Conservation (phyloP, 2,329 filamentous ascomycete species). For the Seiridium unicorne region DNA sequence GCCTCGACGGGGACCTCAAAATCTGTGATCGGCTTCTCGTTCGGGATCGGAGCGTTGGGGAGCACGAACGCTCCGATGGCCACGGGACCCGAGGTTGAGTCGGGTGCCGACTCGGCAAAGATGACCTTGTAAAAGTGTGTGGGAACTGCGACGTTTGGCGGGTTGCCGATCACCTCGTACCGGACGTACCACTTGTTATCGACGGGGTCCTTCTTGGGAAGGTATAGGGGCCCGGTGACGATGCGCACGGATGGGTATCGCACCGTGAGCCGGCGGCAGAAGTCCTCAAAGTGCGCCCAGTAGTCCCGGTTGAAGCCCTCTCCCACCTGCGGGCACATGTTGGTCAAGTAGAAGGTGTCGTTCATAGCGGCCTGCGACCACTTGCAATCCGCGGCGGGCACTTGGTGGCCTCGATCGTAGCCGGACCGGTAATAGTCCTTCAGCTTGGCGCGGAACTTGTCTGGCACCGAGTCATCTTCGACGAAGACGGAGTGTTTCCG, state of each 20-base stretch:
- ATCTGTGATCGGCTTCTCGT: constrained; percentile 80
- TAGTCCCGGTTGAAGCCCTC: constrained; percentile 99
- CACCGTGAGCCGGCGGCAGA: constrained; percentile 79
- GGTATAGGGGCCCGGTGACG: constrained; percentile 90
- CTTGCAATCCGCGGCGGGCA: constrained; percentile 92
- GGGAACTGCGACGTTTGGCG: constrained; percentile 91
- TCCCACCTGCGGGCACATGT: constrained; percentile 98
- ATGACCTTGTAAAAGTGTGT: constrained; percentile 99
- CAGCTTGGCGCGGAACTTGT: constrained; percentile 84
- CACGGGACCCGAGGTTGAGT: constrained; percentile 61
- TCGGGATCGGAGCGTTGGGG: constrained; percentile 86
- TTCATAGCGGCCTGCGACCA: constrained; percentile 96
- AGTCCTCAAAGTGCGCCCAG: constrained; percentile 98
- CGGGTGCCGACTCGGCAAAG: constrained; percentile 82
- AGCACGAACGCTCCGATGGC: constrained; percentile 92
- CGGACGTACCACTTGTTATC: constrained; percentile 95
- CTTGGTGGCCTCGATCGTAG: constrained; percentile 95
- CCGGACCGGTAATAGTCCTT: constrained; percentile 94
- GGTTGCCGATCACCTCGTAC: constrained; percentile 93
- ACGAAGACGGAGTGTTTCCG: constrained; percentile 79
- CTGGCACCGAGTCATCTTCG: constrained; percentile 78
- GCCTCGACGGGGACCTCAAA: constrained; percentile 95
- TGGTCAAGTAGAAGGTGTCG: constrained; percentile 86
- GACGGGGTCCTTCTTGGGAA: constrained; percentile 74
- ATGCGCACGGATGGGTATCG: constrained; percentile 85